Percentiles rank a stretch among this genome's conserved stretches.
phyloP scores from a whole-genome alignment of 73 alveolate species.

The Blepharisma stoltei region DNA sequence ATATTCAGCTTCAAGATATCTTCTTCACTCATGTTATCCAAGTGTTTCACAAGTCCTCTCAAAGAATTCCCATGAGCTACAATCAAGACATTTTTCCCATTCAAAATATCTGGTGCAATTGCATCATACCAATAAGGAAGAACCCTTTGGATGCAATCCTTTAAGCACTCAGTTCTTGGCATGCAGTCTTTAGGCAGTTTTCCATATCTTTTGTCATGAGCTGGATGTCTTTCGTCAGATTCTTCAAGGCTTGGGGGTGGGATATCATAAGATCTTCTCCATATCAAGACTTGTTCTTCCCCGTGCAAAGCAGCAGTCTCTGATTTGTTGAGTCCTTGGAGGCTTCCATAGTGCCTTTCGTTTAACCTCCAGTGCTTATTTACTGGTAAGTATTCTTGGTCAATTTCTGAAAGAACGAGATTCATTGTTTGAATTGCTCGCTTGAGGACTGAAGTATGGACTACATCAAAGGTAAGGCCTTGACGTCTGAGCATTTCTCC shows the following conservation, averaged over 20 bases:
- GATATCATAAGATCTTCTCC: constrained; percentile 82
- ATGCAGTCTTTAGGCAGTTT: constrained; percentile 78
- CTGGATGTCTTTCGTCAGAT: constrained; percentile 71
- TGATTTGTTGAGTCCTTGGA: constrained; percentile 90
- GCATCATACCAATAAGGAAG: constrained; percentile 90
- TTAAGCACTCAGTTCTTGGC: constrained; percentile 94
- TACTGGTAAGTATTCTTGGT: constrained; percentile 78
- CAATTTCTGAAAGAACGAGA: constrained; percentile 65
- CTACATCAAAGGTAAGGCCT: constrained; percentile 80
- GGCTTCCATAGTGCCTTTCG: constrained; percentile 95
- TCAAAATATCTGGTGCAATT: constrained; percentile 74
- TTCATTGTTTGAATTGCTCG: constrained; percentile 71
- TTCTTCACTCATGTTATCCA: constrained; percentile 70
- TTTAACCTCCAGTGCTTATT: constrained; percentile 85
- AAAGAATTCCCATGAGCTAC: constrained; percentile 98
- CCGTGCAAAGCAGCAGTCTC: constrained; percentile 88
- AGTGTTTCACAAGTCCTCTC: constrained; percentile 90
- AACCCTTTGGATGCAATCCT: constrained; percentile 88
- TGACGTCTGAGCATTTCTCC: constrained; percentile 37
- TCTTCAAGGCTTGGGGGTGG: constrained; percentile 93
- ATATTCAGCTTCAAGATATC: constrained; percentile 68
- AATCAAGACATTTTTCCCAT: constrained; percentile 91
- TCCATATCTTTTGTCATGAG: constrained; percentile 59
- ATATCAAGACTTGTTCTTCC: constrained; percentile 47
- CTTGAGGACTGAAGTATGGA: constrained; percentile 92